phyloP scores from a whole-genome alignment of 2,329 filamentous ascomycete genomes.

The Exserohilum turcica region DNA sequence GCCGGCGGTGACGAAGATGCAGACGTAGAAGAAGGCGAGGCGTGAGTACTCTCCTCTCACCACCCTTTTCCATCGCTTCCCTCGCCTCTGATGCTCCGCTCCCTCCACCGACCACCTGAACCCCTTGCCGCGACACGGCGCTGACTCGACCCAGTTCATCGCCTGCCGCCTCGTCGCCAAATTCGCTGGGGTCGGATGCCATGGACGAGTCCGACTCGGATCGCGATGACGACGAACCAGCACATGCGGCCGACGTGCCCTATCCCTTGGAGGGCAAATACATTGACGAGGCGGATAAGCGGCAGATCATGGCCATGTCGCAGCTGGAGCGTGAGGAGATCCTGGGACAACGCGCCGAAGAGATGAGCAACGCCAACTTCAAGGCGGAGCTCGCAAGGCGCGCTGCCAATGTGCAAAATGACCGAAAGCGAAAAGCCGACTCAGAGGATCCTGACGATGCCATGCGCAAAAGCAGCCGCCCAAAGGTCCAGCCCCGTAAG shows the following conservation, averaged over 20 bases:
- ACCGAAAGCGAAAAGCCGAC: constrained; percentile 75
- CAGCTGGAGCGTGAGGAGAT: constrained; percentile 92
- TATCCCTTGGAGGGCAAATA: constrained; percentile 89
- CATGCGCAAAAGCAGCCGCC: constrained; percentile 68
- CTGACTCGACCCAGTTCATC: constrained; percentile 64
- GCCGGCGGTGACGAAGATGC: constrained; percentile 73
- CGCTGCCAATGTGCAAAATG: constrained; percentile 66
- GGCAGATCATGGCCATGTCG: constrained; percentile 78
- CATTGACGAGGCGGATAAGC: constrained; percentile 60
- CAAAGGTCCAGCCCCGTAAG: constrained; percentile 60
- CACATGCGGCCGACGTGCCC: constrained; percentile 66
- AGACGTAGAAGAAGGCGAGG: constrained; percentile 76
- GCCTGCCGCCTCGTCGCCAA: constrained; percentile 65
- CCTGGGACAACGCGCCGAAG: constrained; percentile 82
- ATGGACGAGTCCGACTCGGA: constrained; percentile 79
- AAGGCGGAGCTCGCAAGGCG: constrained; percentile 81
- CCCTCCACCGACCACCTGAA: constrained; percentile 15
- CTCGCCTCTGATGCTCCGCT: constrained; percentile 17
- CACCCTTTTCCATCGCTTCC: constrained; percentile 5
- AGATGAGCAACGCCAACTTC: constrained; percentile 81
- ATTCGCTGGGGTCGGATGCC: constrained; percentile 77
- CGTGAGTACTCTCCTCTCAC: constrained; percentile 63
- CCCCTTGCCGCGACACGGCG: constrained; percentile 23
- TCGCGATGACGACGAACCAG: constrained; percentile 47
- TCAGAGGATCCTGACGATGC: constrained; percentile 78